Evolutionary conservation across 306 rosid genomes (phyloP), one percentile per base, ranked within the genome.

Genomic region (Ammopiptanthus mongolicus): DNA sequence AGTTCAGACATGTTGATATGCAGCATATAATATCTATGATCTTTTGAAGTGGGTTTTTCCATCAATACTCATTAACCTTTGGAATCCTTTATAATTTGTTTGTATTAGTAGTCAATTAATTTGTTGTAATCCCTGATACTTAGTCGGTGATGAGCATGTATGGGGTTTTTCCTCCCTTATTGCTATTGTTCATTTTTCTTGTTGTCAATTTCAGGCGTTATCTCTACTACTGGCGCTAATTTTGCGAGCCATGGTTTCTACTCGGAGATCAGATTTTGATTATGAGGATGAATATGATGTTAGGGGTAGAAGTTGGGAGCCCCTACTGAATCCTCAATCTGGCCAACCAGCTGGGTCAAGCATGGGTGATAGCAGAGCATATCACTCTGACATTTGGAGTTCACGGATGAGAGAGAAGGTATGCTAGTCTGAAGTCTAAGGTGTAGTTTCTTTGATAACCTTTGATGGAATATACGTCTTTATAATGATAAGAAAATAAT

Each of bases 321-420:
- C 98, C 39, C 76, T 86, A 63, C 77, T 85, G 25, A 88, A 84
- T 76, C 79, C 89, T 79, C 95, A 84, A 62, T 72, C 84, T 69
- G 78, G 78, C 76, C 96, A 87, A 69, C 82, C 88, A 37, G 81
- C 93, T 73, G 91, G 85, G 28, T 76, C 86, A 42, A 68, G 72
- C 84, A 91, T 87, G 78, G 74, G 31, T 47, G 89, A 88, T 22
- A 85, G 69, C 53, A 74, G 85, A 77, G 88, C 87, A 74, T 75
- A 68, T 62, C 88, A 81, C 77, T 79, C 88, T 7, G 97, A 90
- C 76, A 71, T 90, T 47, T 95, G 98, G 98, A 92, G 96, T 78
- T 81, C 91, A 29, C 87, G 90, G 59, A 80, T 92, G 75, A 87
- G 99, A 78, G 97, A 90, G 60, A 90, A 95, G 97, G 98, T 94